Base-by-base conservation (phyloP, 129 eudicot genomes). In the Scalesia atractyloides region DNA sequence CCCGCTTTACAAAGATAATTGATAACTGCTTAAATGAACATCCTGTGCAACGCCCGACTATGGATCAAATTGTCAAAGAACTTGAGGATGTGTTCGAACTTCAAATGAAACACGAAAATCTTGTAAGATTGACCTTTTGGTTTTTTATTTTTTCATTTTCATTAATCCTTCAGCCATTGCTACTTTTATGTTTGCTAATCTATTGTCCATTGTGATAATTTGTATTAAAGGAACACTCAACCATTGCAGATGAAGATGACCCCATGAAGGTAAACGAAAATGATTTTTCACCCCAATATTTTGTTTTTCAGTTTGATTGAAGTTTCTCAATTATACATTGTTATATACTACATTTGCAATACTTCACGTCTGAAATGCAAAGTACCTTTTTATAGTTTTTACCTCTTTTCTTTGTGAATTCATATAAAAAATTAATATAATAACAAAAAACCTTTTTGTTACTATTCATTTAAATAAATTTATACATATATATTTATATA, bases 11-110 rank as follows among this genome's bases (percentile, higher is more conserved):
- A 48, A 14, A 48, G 15, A 67, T 41, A 20, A 18, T 57, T 0
- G 24, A 67, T 67, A 12, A 48, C 43, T 67, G 72, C 59, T 46
- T 67, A 39, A 62, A 30, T 1, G 41, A 67, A 14, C n/a, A 67
- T 14, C 44, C 7, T 2, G 18, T 15, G 11, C 72, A 48, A 48
- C 72, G 72, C 6, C 72, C 72, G 7, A 49, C 7, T 7, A 67
- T 67, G 11, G 43, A 47, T 67, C 58, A 67, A n/a, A 3, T 67
- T 67, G 19, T 67, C 6, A 67, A 13, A 48, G 4, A 49, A 5
- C 59, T 67, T 3, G 43, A 13, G 5, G 22, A 47, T 7, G 72
- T 46, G 24, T 16, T 69, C n/a, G 33, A 50, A 50, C 62, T 14
- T 34, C 73, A 69, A 50, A 1, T 0, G 47, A 69, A 16, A 33